Conservation (phyloP, 495 filamentous ascomycete genomes). For the Xylona heveae region DNA sequence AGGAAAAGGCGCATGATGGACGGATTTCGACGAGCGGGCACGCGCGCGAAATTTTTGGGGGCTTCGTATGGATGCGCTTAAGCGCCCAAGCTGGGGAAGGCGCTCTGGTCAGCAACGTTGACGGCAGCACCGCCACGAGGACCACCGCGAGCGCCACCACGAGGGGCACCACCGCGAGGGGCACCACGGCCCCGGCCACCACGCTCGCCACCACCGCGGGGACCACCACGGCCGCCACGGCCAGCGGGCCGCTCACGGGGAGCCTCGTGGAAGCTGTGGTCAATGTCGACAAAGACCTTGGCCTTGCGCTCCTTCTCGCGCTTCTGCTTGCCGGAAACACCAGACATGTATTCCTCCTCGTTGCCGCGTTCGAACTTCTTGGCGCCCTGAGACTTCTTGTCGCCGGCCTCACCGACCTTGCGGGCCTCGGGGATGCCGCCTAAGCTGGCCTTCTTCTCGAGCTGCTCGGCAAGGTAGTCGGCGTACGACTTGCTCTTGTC, state of each 20-base stretch:
- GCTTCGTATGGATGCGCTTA: too few relatives aligned
- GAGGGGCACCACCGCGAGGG: conserved; percentile 10
- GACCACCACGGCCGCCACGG: conserved; percentile 21
- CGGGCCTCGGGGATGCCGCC: conserved; percentile 43
- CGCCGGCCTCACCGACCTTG: conserved; percentile 74
- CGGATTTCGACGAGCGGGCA: too few relatives aligned
- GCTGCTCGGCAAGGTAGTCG: conserved; percentile 74
- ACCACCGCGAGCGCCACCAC: conserved; percentile 8
- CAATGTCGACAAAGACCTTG: conserved; percentile 76
- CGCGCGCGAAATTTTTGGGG: too few relatives aligned
- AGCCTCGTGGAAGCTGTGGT: conserved; percentile 53
- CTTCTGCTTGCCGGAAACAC: conserved; percentile 55
- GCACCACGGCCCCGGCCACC: conserved; percentile 14
- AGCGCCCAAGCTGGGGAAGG: conserved; percentile 61
- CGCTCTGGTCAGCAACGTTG: conserved; percentile 42
- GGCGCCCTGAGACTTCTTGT: conserved; percentile 83
- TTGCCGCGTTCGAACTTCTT: conserved; percentile 56
- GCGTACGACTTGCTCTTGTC: conserved; percentile 74
- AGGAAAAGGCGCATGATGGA: too few relatives aligned
- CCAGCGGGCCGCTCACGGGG: conserved; percentile 23
- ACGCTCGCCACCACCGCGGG: conserved; percentile 21
- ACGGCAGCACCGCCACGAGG: conserved; percentile 16
- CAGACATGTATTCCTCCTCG: conserved; percentile 57
- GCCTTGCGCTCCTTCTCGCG: conserved; percentile 79
- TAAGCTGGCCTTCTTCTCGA: conserved; percentile 60